Evolutionary conservation across 305 asterid genomes (phyloP), one percentile per base, ranked within the genome.

Genomic region (Fraxinus nigra): DNA sequence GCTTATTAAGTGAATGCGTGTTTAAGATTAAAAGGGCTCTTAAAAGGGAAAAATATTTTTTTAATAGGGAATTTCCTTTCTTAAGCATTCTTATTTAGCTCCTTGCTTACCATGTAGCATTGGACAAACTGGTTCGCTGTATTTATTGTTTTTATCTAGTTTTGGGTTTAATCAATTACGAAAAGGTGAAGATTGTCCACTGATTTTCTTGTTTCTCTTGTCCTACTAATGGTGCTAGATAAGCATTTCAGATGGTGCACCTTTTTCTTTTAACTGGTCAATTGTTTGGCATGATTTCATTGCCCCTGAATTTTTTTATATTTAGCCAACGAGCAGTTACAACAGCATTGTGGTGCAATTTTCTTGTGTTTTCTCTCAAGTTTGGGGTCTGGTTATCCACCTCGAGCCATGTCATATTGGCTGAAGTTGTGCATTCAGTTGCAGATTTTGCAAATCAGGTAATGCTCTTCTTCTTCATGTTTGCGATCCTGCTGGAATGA

Each of bases 391-490:
- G 99, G 99, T 82, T 90, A 54, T 91, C 87, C 86, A 93, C 95
- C 84, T 92, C 98, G 80, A 96, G 99, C 90, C 99, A 94, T 86
- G 99, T 96, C 84, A 90, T 96, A 85, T 87, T 96, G 84, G 99
- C 99, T 85, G 99, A 96, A 89, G 90, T 89, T 82, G 93, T 96
- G 75, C 99, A 96, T 90, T 96, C 99, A 18, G 87, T 92, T 78
- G 98, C 99, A 20, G 99, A 96, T 91, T 93, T 96, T 82, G 97
- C 98, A 70, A 96, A 96, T 86, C 99, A 96, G 99, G 98, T 93
- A 85, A 34, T 63, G 70, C 33, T 46, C 73, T 73, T 40, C 48
- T 83, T 79, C 33, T 38, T 75, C 1, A 48, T 43, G 73, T 67
- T 81, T 72, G 40, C 32, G 6, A 63, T 33, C 18, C 61, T 70